Percentiles rank a stretch among this genome's conserved stretches.
Conservation (phyloP, 225 moss, liverwort and hornwort genomes). For the Marchantia polymorpha region DNA sequence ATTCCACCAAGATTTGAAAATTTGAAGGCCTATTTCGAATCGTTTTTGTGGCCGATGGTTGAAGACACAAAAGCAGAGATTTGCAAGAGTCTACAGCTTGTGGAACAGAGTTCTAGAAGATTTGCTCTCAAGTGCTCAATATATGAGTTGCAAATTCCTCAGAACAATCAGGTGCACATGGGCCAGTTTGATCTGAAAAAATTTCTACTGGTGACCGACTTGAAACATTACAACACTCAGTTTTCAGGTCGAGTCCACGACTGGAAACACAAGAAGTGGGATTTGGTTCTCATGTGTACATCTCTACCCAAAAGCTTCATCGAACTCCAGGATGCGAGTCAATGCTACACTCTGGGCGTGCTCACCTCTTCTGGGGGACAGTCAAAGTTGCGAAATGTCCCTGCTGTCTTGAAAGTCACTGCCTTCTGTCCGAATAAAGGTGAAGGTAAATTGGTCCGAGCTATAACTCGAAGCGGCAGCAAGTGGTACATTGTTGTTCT, state of each 20-base stretch:
- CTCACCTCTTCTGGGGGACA: constrained; percentile 39
- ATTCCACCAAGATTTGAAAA: constrained; percentile 42
- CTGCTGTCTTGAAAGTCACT: constrained; percentile 38
- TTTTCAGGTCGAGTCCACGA: constrained; percentile 23
- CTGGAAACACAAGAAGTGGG: constrained; percentile 54
- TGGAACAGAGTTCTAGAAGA: constrained; percentile 26
- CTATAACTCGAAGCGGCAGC: constrained; percentile 2
- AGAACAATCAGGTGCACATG: constrained; percentile 20
- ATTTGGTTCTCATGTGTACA: constrained; percentile 39
- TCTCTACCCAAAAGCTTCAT: constrained; percentile 31
- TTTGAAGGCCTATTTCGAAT: constrained; percentile 36
- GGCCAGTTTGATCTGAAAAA: constrained; percentile 33
- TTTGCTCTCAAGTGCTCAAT: constrained; percentile 31
- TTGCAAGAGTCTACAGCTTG: constrained; percentile 34
- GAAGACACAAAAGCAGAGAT: constrained; percentile 38
- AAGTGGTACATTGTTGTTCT: constrained; percentile 41
- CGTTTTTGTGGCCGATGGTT: constrained; percentile 28
- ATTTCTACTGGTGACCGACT: constrained; percentile 38
- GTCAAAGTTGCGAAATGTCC: constrained; percentile 30
- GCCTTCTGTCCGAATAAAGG: constrained; percentile 43
- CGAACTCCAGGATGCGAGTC: constrained; percentile 17
- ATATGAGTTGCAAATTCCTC: constrained; percentile 40
- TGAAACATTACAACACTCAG: constrained; percentile 17
- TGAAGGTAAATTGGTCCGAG: constrained; percentile 30
- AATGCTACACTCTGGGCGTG: constrained; percentile 40